Evolutionary conservation across 2,329 filamentous ascomycete species (phyloP), one percentile per base, ranked within the genome.

Genomic region (Escovopsis weberi): DNA sequence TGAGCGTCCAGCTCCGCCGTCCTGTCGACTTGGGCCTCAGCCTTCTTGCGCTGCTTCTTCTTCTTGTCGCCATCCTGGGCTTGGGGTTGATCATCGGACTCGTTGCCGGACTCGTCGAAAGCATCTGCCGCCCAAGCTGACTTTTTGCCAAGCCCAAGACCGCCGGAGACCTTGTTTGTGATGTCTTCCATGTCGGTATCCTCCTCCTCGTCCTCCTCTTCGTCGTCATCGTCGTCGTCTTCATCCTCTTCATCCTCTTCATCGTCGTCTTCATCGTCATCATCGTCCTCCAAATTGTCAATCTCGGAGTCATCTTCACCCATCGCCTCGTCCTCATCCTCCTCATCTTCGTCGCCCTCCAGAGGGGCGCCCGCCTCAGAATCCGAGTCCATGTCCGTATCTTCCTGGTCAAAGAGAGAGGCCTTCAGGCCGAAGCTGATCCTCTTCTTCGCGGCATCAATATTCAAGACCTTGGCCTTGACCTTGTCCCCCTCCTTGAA

Each of bases 381-480:
- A 23, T 67, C 58, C 38, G 59, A 62, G 12, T 68, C 68, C 52
- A 65, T 69, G 43, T 71, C 71, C 23, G 68, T 71, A 18, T 72
- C 74, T 12, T 67, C 71, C 12, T 67, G 70, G 39, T 80, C 76
- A 54, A 98, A 89, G 55, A 94, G 86, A 9, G 86, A 93, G 33
- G 91, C 86, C 64, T 96, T 98, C 46, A 98, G 67, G 2, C 88
- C 86, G 53, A 98, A 86, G 52, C 76, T 94, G 52, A 98, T 81
- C 53, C 82, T 80, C 58, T 80, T 80, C 60, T 83, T 82, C 50
- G 80, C 70, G 4, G 66, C 54, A 51, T 96, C 81, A 39, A 98
- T 68, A 53, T 81, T 83, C 40, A 96, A 62, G 12, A 98, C 72
- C 58, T 85, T 83, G 12, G 89, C 89, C 67, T 96, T 96, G 48